A percentile compares a stretch with the other conserved stretches of the same genome.
phyloP scores from a whole-genome alignment of 208 protist genomes.

The Leishmania martiniquensis region DNA sequence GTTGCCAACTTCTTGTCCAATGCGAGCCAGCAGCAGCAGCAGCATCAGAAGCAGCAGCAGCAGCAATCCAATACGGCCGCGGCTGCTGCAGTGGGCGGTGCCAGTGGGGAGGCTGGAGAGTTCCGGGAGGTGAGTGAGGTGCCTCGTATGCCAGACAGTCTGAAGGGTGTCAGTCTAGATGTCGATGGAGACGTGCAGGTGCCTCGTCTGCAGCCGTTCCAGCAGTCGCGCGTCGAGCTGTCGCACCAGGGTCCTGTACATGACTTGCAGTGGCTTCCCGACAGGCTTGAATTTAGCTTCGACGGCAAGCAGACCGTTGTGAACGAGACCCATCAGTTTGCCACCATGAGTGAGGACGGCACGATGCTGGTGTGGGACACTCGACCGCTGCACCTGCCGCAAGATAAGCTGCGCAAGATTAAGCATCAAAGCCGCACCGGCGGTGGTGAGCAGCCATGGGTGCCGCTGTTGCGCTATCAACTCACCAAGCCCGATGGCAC shows the following conservation, averaged over 20 bases:
- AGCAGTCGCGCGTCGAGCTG: conserved; percentile 83
- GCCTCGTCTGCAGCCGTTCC: conserved; percentile 80
- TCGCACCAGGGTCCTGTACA: conserved; percentile 87
- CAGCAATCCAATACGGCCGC: conserved; percentile 6
- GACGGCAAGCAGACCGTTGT: conserved; percentile 83
- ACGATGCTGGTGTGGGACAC: conserved; percentile 90
- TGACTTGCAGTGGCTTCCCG: conserved; percentile 87
- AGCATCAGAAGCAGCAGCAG: conserved; percentile 17
- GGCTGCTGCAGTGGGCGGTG: neutral
- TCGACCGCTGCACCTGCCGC: conserved; percentile 80
- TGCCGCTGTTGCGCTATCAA: conserved; percentile 81
- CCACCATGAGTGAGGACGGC: conserved; percentile 88
- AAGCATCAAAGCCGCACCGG: conserved; percentile 75
- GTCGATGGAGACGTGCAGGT: conserved; percentile 82
- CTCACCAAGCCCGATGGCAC: conserved; percentile 68
- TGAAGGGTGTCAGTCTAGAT: conserved; percentile 72
- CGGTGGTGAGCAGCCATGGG: conserved; percentile 76
- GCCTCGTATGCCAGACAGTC: conserved; percentile 65
- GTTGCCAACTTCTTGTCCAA: conserved; percentile 26
- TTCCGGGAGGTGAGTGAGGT: conserved; percentile 73
- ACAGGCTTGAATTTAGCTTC: conserved; percentile 79
- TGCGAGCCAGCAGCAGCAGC: conserved; percentile 9
- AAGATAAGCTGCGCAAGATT: conserved; percentile 91
- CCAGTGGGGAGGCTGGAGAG: conserved; percentile 1
- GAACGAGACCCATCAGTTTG: conserved; percentile 83